Base-by-base conservation (phyloP, 2,329 filamentous ascomycete species). In the Colletotrichum sp. region DNA sequence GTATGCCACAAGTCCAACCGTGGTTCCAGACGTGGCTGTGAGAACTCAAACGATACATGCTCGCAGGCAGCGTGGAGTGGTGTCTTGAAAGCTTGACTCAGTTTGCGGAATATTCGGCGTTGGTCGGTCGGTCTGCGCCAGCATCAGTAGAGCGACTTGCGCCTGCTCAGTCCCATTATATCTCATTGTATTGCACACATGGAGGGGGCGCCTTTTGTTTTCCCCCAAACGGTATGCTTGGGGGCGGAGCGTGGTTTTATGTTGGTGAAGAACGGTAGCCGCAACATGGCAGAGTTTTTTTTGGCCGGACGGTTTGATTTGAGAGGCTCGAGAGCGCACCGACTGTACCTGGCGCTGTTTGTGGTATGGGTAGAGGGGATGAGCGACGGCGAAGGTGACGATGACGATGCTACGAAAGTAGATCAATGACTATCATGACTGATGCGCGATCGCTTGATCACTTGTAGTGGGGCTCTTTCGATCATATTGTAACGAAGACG, bases 391-490 rank as follows among this genome's bases (percentile, higher is more conserved):
- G 18, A 24, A 44, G 39, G 36, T 67, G 71, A 68, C 39, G 48
- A 75, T 77, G 68, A 67, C 48, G 71, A 71, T 65, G 39, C 67
- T 76, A 76, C 72, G 60, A 76, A 34, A 67, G 70, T 71, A 76
- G 67, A 75, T 68, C 34, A 76, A 76, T 71, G 75, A 76, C 60
- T 67, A 71, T 75, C 39, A 76, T 75, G 75, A 76, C 75, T 74
- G 64, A 76, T 52, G 64, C 30, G 48, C 70, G 59, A 76, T 74
- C 70, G 64, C 64, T 76, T 60, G 64, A 69, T 76, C 44, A 63
- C 57, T 44, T 44, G 32, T 55, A 16, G 8, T 24, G 32, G 7
- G 32, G 34, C 30, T 15, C 6, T 26, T 44, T 18, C 4, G 32
- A 26, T 22, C 59, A 34, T 22, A 13, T n/a, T 59, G n/a, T 34